These are phyloP conservation scores for Cyclospora cayetanensis DNA, from an alignment of 169 alveolate genomes.

Conservation along the genomic window DNA sequence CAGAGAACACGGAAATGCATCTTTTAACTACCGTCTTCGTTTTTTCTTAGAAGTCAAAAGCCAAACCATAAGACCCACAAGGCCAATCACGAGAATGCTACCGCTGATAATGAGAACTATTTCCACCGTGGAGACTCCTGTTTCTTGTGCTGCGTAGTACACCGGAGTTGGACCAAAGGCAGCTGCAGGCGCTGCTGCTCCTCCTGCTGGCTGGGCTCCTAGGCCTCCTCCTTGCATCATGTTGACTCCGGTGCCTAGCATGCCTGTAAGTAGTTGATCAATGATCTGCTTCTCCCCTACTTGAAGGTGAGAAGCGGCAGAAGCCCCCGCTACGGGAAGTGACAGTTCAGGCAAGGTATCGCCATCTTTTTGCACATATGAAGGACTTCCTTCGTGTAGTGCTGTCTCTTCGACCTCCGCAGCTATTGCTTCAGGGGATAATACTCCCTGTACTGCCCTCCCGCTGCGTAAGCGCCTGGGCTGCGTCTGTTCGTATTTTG, in stretches of 20 bases:
- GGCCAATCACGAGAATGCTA: not conserved
- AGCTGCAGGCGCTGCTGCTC: not conserved
- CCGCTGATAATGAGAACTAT: constrained; percentile 15
- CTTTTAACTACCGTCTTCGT: not conserved
- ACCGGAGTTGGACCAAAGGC: not conserved
- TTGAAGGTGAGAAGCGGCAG: not conserved
- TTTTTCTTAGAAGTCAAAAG: not conserved
- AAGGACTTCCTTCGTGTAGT: not conserved
- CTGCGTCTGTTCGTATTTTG: too few species aligned
- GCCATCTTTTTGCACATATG: too few species aligned
- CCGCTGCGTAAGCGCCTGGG: not conserved
- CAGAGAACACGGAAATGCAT: too few species aligned
- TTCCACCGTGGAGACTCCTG: not conserved
- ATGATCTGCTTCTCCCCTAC: not conserved
- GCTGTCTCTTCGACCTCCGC: not conserved
- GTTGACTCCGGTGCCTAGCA: not conserved
- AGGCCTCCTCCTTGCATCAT: not conserved
- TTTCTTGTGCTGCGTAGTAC: not conserved
- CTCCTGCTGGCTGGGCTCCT: not conserved
- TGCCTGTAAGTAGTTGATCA: not conserved
- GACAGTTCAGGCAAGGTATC: too few species aligned
- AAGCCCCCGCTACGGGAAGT: not conserved
- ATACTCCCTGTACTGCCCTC: not conserved
- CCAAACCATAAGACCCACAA: not conserved
- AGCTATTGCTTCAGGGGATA: not conserved